phyloP scores from a whole-genome alignment of 352 stramenopile genomes.

The Thalassiosira oceanica region DNA sequence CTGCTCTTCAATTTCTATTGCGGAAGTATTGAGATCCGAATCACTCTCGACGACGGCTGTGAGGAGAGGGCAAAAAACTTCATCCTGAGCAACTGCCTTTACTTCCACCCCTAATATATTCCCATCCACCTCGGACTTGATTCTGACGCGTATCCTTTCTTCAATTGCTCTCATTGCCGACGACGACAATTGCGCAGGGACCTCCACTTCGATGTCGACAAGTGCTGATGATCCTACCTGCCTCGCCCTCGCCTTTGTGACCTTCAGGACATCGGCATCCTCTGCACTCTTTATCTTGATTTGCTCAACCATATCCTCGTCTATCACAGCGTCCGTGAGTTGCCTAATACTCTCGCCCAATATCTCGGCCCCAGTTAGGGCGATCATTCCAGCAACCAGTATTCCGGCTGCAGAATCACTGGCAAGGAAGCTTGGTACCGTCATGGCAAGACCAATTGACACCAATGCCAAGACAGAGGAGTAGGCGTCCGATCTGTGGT shows the following conservation, averaged over 20 bases:
- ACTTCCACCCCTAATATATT: slow-evolving; percentile 54
- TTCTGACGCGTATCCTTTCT: slow-evolving; percentile 51
- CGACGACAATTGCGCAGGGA: slow-evolving; percentile 43
- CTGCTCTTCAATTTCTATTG: slow-evolving; percentile 22
- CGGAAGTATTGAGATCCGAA: slow-evolving; percentile 30
- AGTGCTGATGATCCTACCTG: slow-evolving; percentile 65
- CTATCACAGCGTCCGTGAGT: slow-evolving; percentile 67
- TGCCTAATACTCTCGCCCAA: slow-evolving; percentile 73
- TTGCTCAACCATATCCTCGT: slow-evolving; percentile 53
- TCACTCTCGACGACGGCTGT: slow-evolving; percentile 15
- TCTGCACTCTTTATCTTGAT: slow-evolving; percentile 48
- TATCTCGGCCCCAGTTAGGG: slow-evolving; percentile 73
- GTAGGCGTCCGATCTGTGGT: slow-evolving; percentile 86
- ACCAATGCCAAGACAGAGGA: slow-evolving; percentile 81
- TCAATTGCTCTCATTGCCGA: slow-evolving; percentile 64
- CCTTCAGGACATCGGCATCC: slow-evolving; percentile 55
- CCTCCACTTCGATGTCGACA: slow-evolving; percentile 61
- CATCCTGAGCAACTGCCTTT: slow-evolving; percentile 23
- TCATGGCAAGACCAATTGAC: slow-evolving; percentile 78
- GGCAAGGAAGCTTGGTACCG: slow-evolving; percentile 51
- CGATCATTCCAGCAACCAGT: slow-evolving; percentile 78
- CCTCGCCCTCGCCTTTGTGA: slow-evolving; percentile 53
- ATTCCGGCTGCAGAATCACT: slow-evolving; percentile 66
- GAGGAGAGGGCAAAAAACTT: slow-evolving; percentile 51
- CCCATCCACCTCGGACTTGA: slow-evolving; percentile 34